These are phyloP conservation scores for Eucalyptus globulus DNA, from an alignment of 345 rosid genomes.

Conservation along the genomic window DNA sequence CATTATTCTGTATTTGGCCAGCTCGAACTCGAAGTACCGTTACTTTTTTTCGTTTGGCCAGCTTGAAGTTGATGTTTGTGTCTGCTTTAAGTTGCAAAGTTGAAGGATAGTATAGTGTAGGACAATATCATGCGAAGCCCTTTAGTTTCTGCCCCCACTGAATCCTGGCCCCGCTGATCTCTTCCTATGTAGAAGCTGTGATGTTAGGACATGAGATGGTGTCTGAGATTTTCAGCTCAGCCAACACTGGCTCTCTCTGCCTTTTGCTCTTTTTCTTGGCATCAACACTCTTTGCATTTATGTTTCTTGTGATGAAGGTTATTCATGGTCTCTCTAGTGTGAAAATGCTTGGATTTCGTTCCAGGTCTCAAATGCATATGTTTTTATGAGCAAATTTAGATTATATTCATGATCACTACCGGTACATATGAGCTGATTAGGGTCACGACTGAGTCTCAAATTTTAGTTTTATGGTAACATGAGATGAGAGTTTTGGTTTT, in stretches of 20 bases:
- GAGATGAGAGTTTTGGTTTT: neutral
- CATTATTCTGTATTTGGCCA: neutral
- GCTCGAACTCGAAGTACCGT: neutral
- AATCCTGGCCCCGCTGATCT: neutral
- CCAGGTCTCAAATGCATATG: neutral
- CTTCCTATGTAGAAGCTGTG: neutral
- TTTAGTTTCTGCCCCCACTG: neutral
- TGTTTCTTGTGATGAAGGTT: neutral
- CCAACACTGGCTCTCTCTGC: neutral
- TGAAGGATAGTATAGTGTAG: neutral
- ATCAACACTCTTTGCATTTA: neutral
- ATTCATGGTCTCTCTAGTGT: neutral
- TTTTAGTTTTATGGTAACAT: neutral
- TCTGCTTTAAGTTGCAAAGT: neutral
- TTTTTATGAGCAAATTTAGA: neutral
- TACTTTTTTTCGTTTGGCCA: neutral
- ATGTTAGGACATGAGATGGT: neutral
- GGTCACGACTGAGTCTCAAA: neutral
- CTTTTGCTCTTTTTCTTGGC: neutral
- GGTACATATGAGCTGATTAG: neutral
- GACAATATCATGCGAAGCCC: neutral
- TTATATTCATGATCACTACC: neutral
- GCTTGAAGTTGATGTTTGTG: neutral
- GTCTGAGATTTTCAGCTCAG: neutral
- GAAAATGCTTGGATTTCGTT: neutral